Base-by-base conservation (phyloP, 352 stramenopile genomes). In the Phytopythium helicoides region DNA sequence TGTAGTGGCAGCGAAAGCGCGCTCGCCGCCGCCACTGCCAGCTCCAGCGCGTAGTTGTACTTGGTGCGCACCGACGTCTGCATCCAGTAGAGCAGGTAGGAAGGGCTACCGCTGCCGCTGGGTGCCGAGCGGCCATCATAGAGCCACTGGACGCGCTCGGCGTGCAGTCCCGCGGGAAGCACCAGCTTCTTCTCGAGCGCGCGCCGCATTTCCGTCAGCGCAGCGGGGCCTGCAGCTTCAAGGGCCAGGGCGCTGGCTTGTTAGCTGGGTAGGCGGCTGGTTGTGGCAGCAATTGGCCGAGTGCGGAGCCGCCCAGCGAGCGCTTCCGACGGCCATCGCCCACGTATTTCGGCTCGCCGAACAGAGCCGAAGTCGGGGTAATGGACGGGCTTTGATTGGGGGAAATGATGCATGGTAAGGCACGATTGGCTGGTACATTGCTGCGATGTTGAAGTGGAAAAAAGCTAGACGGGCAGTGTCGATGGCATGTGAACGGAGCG, bases 51-150 rank as follows among this genome's bases (percentile, higher is more conserved):
- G 60, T 91, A 92, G 54, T 94, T 94, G 67, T 89, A 83, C 44
- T 86, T 82, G 23, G 80, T 66, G 37, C 85, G 85, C 60, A 93
- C 77, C 2, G 81, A 86, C 39, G 81, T 92, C 56, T 94, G 85
- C 85, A 94, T 94, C 85, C 85, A 94, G 66, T 94, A 94, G 54
- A 94, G 65, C 39, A 94, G 52, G 36, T 87, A 78, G 16, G 18
- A 16, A 12, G 22, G 40, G 22, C 28, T 33, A 28, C 51, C 15
- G 52, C 36, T 21, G 33, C 21, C 2, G 6, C 15, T 46, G 55
- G 0, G 48, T 44, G 16, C 15, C 10, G 41, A 4, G 23, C 59
- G 23, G 26, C 81, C 81, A 49, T 90, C 75, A 52, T 85, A 88
- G 28, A 90, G 62, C 82, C 82, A 92, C 63, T 87, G 73, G 12